Base-by-base conservation (phyloP, 1,284 basidiomycete genomes). In the Pyrrhoderma noxium region DNA sequence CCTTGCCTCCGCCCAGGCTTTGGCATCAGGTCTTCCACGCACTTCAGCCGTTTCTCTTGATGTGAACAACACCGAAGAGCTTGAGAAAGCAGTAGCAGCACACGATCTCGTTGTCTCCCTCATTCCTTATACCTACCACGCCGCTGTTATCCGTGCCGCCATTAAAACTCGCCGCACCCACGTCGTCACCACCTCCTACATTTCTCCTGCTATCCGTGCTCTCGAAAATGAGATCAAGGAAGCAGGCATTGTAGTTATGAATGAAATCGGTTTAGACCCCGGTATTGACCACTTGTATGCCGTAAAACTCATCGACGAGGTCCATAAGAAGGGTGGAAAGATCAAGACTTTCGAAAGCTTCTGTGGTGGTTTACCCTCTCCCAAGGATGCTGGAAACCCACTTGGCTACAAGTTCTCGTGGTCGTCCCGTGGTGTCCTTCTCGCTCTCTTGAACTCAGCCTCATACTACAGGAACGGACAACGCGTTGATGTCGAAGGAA, bases 401-500 rank as follows among this genome's bases (percentile, higher is more conserved):
- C 85, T 99, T 55, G 95, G 96, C 25, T 99, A 98, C 84, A 98
- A 98, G 70, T 98, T 99, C 76, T 96, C 93, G 35, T 99, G 96
- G 96, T 96, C 93, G 2, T 92, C 93, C 25, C 88, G 93, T 44
- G 96, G 95, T 54, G 93, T 96, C 44, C 83, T 99, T 48, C 85
- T 98, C 60, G 95, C 95, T 4, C 80, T 97, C 53, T 82, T 95
- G 61, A 99, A 98, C 77, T 78, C 80, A 44, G 96, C 93, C 42
- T 84, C 88, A n/a, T 93, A 84, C 70, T 74, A 88, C 64, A 74
- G 80, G 43, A 70, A 78, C 51, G 82, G 85, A 39, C 69, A 89
- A 67, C 68, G 76, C 41, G 74, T 84, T 48, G 73, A 80, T 46
- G 75, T 97, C 43, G 67, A 74, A 5, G 84, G 84, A 35, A 67